phyloP scores from a whole-genome alignment of 257 asterid species.

The Pogostemon cablin region DNA sequence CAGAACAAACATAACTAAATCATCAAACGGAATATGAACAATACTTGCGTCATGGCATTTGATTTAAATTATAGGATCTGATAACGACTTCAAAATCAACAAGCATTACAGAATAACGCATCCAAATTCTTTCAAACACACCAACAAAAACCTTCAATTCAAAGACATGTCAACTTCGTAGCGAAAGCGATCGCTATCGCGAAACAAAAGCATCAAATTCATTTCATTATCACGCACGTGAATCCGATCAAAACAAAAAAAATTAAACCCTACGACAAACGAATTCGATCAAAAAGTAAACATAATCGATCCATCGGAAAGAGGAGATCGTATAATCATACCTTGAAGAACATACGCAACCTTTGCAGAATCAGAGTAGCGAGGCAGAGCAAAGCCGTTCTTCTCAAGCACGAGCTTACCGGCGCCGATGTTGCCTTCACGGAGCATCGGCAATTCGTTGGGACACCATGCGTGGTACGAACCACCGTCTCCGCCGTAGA shows the following conservation, averaged over 20 bases:
- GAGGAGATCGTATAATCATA: conserved; percentile 22
- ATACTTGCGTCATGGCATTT: background rate
- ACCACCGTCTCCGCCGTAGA: conserved; percentile 56
- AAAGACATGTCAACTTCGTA: background rate
- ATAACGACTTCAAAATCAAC: too few species aligned
- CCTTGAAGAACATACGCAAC: conserved; percentile 69
- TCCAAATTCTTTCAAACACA: background rate
- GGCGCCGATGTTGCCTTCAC: conserved; percentile 58
- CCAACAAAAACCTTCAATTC: background rate
- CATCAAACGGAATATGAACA: background rate
- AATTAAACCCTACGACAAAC: background rate
- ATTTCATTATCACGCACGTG: background rate
- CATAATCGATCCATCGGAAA: conserved; percentile 3
- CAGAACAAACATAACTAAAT: background rate
- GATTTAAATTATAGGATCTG: background rate
- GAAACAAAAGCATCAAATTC: background rate
- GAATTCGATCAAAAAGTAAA: background rate
- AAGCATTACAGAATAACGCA: too few species aligned
- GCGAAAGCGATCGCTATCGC: background rate
- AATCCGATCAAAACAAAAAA: background rate
- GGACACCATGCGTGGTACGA: conserved; percentile 55
- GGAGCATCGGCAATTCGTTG: conserved; percentile 53
- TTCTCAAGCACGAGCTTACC: conserved; percentile 47
- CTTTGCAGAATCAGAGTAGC: conserved; percentile 60
- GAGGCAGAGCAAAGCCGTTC: conserved; percentile 52